Evolutionary conservation across 169 alveolate species (phyloP).

Genomic region (Plasmodium inui): DNA sequence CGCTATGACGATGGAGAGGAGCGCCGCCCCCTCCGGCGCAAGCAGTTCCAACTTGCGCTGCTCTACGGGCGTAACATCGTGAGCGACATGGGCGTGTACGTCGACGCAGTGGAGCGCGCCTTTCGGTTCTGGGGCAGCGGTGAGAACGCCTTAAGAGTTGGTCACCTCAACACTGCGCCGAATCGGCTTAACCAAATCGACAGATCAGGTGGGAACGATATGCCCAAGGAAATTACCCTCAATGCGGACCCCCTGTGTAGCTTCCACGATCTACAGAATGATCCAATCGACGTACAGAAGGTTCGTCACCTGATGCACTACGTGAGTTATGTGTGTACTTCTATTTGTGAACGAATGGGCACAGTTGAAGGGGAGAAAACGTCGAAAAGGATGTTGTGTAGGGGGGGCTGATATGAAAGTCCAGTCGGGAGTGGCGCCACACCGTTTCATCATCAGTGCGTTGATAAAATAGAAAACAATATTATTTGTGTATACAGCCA

Average conservation of each 20-base stretch:
- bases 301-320: constrained; percentile 13
- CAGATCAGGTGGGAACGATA: not conserved
- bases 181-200: not conserved
- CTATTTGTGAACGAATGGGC: not conserved
- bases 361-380: not conserved
- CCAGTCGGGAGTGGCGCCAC: not conserved
- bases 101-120: not conserved
- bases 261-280: not conserved
- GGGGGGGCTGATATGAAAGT: not conserved
- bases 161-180: not conserved
- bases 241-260: not conserved
- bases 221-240: not conserved
- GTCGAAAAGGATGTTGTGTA: constrained; percentile 8
- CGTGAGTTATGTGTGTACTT: constrained; percentile 32
- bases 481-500: not conserved
- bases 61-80: not conserved
- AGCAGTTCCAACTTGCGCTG: not conserved
- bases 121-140: not conserved
- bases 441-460: not conserved
- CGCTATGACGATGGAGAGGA: not conserved
- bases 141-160: not conserved
- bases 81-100: not conserved
- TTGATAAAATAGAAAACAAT: not conserved
- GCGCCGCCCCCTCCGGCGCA: not conserved
- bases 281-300: not conserved